Base-by-base conservation (phyloP, 257 asterid species). In the Salvia rosmarinus region DNA sequence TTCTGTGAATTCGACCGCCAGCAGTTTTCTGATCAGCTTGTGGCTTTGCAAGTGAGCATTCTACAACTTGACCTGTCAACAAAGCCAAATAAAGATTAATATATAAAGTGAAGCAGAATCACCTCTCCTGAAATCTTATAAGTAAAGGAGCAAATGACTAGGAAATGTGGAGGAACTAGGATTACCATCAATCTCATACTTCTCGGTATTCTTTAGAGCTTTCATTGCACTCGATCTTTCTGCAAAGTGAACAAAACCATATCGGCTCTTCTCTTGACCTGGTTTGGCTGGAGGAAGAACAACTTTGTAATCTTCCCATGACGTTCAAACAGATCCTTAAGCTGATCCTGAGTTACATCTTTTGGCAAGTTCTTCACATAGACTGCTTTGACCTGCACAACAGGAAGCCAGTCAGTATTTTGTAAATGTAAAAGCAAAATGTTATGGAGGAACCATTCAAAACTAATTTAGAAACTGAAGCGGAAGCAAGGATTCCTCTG, bases 41-140 rank as follows among this genome's bases (percentile, higher is more conserved):
- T 67, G 99, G 99, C 86, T 91, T 94, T 49, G 99, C 97, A 60
- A 94, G 95, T 37, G 99, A 94, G 86, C 99, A 94, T 72, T 94
- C 97, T 81, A 94, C 74, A 49, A 84, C 86, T 84, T 89, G 96
- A 66, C 99, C 99, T 94, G 79, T 59, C 71, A 81, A 68, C 49
- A 61, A 54, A 63, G 39, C 59, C 57, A 77, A 47, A 63, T 37
- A 44, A 56, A 73, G 69, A 76, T 59, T 62, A 59, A 68, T 32
- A 72, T 62, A 3, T 66, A 55, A 68, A 70, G 64, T 4, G 46
- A 68, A 70, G 62, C 46, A 69, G 49, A 71, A 68, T 57, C 65
- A 23, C 50, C 70, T 66, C 25, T 11, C 16, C 17, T 21, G 19
- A 57, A 71, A 67, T 44, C 68, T 46, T 28, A 58, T 55, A 43